phyloP scores from a whole-genome alignment of 306 rosid species.

The Glycine latifolia region DNA sequence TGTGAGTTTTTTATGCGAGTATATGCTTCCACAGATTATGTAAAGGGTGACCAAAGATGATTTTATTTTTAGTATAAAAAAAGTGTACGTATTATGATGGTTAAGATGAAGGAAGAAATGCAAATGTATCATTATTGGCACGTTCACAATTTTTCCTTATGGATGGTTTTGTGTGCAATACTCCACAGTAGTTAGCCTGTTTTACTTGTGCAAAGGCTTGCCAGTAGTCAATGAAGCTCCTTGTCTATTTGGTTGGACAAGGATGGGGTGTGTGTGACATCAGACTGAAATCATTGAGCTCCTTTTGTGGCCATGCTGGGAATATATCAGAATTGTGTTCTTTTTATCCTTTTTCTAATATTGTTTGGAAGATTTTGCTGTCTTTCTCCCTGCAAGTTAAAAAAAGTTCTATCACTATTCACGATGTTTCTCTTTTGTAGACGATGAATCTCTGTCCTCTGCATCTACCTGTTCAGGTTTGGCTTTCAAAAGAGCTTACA shows the following conservation, averaged over 20 bases:
- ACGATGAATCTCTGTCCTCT: slow-evolving; percentile 64
- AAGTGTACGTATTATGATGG: background rate
- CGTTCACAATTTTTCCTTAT: slow-evolving; percentile 13
- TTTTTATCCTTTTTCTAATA: slow-evolving; percentile 13
- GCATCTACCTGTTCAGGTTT: slow-evolving; percentile 56
- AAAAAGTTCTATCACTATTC: slow-evolving; percentile 30
- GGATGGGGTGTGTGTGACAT: slow-evolving; percentile 20
- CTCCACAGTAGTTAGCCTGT: background rate
- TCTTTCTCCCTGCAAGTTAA: slow-evolving; percentile 23
- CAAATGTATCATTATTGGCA: slow-evolving; percentile 3
- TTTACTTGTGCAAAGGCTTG: background rate
- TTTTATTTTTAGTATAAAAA: background rate
- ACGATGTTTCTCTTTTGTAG: slow-evolving; percentile 55
- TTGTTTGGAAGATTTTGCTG: slow-evolving; percentile 14
- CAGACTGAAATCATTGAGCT: slow-evolving; percentile 27
- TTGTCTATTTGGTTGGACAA: slow-evolving; percentile 27
- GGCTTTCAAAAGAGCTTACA: slow-evolving; percentile 69
- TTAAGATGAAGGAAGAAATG: slow-evolving; percentile 25
- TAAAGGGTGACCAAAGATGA: background rate
- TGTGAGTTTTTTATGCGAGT: background rate
- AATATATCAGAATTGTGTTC: slow-evolving; percentile 28
- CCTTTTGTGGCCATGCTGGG: slow-evolving; percentile 29
- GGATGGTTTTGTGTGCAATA: slow-evolving; percentile 20
- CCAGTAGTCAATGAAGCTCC: too few relatives aligned
- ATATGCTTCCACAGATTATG: slow-evolving; percentile 2